phyloP scores from a whole-genome alignment of 495 filamentous ascomycete genomes.

The Clohesyomyces aquaticus region DNA sequence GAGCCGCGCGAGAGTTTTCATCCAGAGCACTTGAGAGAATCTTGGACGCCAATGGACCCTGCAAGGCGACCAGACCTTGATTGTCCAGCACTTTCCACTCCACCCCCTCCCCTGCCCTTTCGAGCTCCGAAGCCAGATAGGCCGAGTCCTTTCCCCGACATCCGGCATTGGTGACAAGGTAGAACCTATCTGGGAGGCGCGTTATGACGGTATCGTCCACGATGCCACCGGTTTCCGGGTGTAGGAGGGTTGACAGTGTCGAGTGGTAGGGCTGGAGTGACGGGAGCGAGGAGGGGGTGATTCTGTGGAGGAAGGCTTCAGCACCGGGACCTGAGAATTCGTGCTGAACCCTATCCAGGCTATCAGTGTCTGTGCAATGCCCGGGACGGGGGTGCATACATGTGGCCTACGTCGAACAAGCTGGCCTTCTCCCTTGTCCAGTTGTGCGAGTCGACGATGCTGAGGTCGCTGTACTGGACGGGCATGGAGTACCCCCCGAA shows the following conservation, averaged over 20 bases:
- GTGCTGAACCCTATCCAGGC: constrained; percentile 63
- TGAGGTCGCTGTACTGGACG: constrained; percentile 76
- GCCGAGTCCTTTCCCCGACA: constrained; percentile 83
- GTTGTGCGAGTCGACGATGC: constrained; percentile 76
- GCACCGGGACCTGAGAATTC: constrained; percentile 78
- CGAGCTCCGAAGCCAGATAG: constrained; percentile 70
- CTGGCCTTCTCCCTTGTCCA: constrained; percentile 87
- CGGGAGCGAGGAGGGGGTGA: constrained; percentile 73
- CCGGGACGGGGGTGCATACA: constrained; percentile 51
- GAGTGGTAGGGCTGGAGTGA: constrained; percentile 62
- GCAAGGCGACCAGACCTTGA: constrained; percentile 76
- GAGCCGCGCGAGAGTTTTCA: constrained; percentile 54
- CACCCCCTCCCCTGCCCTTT: constrained; percentile 58
- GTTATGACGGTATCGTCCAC: constrained; percentile 93
- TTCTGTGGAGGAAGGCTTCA: constrained; percentile 70
- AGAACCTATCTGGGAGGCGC: constrained; percentile 72
- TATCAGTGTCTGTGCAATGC: constrained; percentile 4
- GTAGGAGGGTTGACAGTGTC: constrained; percentile 80
- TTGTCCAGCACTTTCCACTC: constrained; percentile 72
- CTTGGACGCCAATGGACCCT: constrained; percentile 75
- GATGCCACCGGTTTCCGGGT: constrained; percentile 81
- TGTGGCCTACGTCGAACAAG: constrained; percentile 83
- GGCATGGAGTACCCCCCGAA: constrained; percentile 96
- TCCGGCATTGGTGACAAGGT: constrained; percentile 95
- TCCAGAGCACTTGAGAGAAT: constrained; percentile 57